Evolutionary conservation across 192 early-diverging fungal genomes (phyloP).

Genomic region (Lunasporangiospora selenospora): DNA sequence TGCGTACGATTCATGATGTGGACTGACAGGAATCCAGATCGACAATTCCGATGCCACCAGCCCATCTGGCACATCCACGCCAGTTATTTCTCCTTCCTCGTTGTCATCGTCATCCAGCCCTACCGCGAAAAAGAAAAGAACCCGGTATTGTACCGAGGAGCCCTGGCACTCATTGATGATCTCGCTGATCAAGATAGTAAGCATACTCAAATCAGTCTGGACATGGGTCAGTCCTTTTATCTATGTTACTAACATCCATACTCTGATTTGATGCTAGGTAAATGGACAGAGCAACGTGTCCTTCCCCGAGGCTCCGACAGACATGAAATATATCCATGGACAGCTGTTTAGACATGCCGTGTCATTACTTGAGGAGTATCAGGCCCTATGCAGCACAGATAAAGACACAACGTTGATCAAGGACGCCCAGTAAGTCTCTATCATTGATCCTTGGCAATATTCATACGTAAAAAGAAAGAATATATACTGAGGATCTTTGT

Average conservation of each 20-base stretch:
- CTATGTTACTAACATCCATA: too few species aligned
- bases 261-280: neutral
- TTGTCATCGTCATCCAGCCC: neutral
- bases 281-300: conserved; percentile 11
- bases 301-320: conserved; percentile 5
- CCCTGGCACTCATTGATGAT: neutral
- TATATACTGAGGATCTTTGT: neutral
- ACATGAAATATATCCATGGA: conserved; percentile 6
- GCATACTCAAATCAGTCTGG: neutral
- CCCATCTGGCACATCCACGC: too few species aligned
- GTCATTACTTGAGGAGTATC: conserved; percentile 4
- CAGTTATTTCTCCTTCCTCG: conserved; percentile 7
- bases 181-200: neutral
- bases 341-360: conserved; percentile 2
- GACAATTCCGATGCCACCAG: too few species aligned
- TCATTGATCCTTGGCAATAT: conserved; percentile 4
- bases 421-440: conserved; percentile 3
- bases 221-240: neutral
- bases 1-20: too few species aligned
- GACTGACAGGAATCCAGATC: too few species aligned
- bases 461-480: neutral
- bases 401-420: conserved; percentile 8
- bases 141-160: neutral
- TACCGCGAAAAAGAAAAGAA: neutral
- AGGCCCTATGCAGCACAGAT: conserved; percentile 7